A percentile compares a stretch with the other conserved stretches of the same genome.
Evolutionary conservation across 176 grass and related monocot species (phyloP).

Genomic region (Oryza brachyantha): DNA sequence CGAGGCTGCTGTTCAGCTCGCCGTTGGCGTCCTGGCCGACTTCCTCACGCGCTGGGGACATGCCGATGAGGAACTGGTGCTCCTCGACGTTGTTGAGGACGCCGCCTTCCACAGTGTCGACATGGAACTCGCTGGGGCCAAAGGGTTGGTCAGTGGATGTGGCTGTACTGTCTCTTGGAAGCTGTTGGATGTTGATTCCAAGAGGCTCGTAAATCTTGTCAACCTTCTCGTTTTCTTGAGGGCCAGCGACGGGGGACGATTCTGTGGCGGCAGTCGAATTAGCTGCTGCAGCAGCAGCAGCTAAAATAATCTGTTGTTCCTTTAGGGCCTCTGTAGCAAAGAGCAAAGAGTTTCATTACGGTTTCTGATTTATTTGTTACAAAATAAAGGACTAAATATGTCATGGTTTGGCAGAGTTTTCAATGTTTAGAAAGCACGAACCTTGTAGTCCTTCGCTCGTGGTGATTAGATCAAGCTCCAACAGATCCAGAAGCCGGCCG

Average conservation of each 20-base stretch:
- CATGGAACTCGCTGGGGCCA: conserved; percentile 40
- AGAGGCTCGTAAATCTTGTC: conserved; percentile 69
- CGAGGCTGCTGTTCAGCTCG: conserved; percentile 39
- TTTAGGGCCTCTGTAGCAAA: conserved; percentile 64
- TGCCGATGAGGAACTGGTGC: conserved; percentile 76
- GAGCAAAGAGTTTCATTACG: conserved; percentile 2
- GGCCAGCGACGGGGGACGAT: conserved; percentile 44
- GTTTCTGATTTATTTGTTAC: conserved; percentile 26
- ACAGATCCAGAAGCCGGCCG: conserved; percentile 85
- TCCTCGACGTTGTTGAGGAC: conserved; percentile 72
- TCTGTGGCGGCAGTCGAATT: conserved; percentile 60
- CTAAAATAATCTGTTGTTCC: conserved; percentile 69
- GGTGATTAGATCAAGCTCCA: conserved; percentile 98
- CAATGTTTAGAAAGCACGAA: conserved; percentile 32
- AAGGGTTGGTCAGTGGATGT: conserved; percentile 37
- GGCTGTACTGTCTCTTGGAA: conserved; percentile 44
- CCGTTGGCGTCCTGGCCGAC: conserved; percentile 42
- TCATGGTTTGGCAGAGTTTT: neutral
- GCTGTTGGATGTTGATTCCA: conserved; percentile 47
- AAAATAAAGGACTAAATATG: conserved; percentile 2
- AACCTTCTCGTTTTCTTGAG: conserved; percentile 55
- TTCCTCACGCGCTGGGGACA: conserved; percentile 47
- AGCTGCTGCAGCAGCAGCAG: conserved; percentile 29
- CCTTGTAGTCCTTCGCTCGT: conserved; percentile 76
- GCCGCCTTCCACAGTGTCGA: conserved; percentile 45